Percentiles rank a stretch among this genome's conserved stretches.
Evolutionary conservation across 2,329 filamentous ascomycete genomes (phyloP).

Genomic region (Trichoderma polysporum): DNA sequence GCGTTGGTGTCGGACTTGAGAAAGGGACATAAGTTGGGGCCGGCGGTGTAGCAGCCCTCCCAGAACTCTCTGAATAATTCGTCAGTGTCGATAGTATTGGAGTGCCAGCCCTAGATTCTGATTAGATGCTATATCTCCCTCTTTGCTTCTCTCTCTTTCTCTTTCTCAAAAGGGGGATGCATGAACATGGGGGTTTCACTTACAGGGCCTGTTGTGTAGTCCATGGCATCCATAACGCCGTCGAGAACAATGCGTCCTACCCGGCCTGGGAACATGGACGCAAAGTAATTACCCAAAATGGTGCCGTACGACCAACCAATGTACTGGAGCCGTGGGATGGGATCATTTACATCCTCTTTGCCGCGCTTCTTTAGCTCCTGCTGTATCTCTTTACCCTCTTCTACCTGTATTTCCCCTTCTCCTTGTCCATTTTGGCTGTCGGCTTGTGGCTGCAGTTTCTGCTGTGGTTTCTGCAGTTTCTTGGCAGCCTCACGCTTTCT

Average conservation of each 20-base stretch:
- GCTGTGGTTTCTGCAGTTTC: background rate
- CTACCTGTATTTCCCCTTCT: background rate
- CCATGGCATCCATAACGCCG: slow-evolving; percentile 37
- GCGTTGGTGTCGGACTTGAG: slow-evolving; percentile 26
- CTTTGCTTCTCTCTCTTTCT: too few relatives aligned
- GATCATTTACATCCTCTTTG: background rate
- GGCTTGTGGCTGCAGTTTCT: background rate
- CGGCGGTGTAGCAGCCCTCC: slow-evolving; percentile 35
- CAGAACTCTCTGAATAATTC: slow-evolving; percentile 36
- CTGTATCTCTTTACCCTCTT: background rate
- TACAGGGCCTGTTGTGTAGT: slow-evolving; percentile 32
- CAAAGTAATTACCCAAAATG: slow-evolving; percentile 35
- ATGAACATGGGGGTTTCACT: too few relatives aligned
- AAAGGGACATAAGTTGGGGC: slow-evolving; percentile 31
- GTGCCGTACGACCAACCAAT: slow-evolving; percentile 49
- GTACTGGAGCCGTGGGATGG: slow-evolving; percentile 39
- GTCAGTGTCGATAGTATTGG: slow-evolving; percentile 40
- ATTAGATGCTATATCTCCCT: background rate
- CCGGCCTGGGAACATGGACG: slow-evolving; percentile 35
- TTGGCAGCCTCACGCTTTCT: slow-evolving; percentile 9
- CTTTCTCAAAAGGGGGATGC: too few relatives aligned
- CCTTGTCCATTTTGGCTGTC: background rate
- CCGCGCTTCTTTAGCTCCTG: background rate
- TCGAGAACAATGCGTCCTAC: slow-evolving; percentile 44
- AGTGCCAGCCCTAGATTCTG: slow-evolving; percentile 32